These are phyloP conservation scores for Picochlorum sp. DNA, from an alignment of 139 green algal species.

Conservation along the genomic window DNA sequence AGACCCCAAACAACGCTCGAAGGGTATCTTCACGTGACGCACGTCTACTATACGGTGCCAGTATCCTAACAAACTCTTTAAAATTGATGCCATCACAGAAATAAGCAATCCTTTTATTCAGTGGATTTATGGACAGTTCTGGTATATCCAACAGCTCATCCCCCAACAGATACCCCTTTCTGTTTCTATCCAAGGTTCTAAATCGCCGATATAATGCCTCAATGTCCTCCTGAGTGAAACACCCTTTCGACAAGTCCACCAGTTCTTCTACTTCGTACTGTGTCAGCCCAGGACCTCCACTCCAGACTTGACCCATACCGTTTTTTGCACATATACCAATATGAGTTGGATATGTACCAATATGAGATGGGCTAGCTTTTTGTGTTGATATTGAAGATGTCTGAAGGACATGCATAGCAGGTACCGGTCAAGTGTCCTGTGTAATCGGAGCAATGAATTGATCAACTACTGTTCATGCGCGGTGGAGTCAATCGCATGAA, in stretches of 20 bases:
- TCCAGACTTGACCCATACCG: conserved; percentile 50
- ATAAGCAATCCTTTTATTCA: conserved; percentile 64
- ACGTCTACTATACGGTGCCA: conserved; percentile 65
- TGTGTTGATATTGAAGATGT: too few relatives aligned
- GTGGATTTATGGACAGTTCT: conserved; percentile 92
- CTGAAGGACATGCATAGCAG: too few relatives aligned
- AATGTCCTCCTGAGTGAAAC: conserved; percentile 75
- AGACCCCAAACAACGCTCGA: conserved; percentile 60
- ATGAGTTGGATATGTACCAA: not conserved
- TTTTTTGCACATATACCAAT: not conserved
- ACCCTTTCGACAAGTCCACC: conserved; percentile 42
- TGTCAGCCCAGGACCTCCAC: conserved; percentile 56
- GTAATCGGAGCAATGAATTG: too few relatives aligned
- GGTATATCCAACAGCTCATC: conserved; percentile 87
- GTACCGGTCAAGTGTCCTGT: too few relatives aligned
- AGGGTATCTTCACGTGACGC: conserved; percentile 65
- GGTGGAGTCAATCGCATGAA: too few relatives aligned
- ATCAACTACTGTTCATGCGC: too few relatives aligned
- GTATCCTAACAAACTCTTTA: conserved; percentile 76
- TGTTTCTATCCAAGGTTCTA: conserved; percentile 68
- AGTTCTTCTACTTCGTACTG: conserved; percentile 90
- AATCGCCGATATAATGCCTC: conserved; percentile 86
- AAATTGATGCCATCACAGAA: conserved; percentile 89
- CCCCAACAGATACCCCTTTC: conserved; percentile 84
- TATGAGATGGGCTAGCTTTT: too few relatives aligned